Base-by-base conservation (phyloP, 345 rosid genomes). In the Salix caprea region DNA sequence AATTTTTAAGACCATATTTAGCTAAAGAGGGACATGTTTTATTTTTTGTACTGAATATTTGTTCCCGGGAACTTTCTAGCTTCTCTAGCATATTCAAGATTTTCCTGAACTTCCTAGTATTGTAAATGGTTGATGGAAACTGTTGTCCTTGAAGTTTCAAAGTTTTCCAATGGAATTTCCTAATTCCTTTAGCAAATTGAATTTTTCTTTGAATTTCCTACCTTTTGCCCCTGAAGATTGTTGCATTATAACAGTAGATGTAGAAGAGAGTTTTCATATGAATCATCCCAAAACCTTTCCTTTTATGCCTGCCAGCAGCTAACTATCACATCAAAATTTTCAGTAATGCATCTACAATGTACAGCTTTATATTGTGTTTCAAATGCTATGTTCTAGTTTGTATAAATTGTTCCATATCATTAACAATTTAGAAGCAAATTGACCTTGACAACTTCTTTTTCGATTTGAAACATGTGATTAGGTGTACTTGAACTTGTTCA, bases 401-500 rank as follows among this genome's bases (percentile, higher is more conserved):
- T 7, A 42, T 30, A 23, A 9, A 37, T 26, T 64, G n/a, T 14
- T 62, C 19, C 34, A 26, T 60, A 67, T 21, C 15, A 48, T 18
- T 48, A 1, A 50, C 16, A 69, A 9, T n/a, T 14, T 26, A 24
- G 54, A 44, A 67, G 16, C 52, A 19, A n/a, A 42, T 36, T 13
- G 39, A 21, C 46, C 12, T 67, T 67, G n/a, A 67, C 44, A 39
- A 28, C 67, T 65, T 11, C 5, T 9, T 28, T 64, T 2, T 19
- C 36, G 30, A 14, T n/a, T 23, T 24, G 71, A n/a, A 50, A 36
- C 44, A 36, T 67, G n/a, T 72, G 52, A 15, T 60, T 56, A 5
- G 52, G 24, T 4, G 84, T 82, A 26, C 93, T 93, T 46, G 97
- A 93, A 81, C 89, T 96, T 69, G 84, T 86, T 73, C 78, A 89